These are phyloP conservation scores for Suillus plorans DNA, from an alignment of 768 basidiomycete species.

Conservation along the genomic window DNA sequence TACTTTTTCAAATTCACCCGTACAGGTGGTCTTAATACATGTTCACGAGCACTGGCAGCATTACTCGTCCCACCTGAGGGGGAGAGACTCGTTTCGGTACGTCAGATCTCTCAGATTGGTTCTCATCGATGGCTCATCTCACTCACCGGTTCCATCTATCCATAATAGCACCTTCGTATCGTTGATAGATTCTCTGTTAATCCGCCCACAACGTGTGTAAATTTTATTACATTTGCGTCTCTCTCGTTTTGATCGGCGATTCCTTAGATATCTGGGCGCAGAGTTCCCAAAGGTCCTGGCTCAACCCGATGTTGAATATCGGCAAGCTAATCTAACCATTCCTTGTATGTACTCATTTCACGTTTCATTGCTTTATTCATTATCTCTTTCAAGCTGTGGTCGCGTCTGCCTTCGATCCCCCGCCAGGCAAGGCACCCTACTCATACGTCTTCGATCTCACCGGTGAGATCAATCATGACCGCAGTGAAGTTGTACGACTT, in stretches of 20 bases:
- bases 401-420: conserved; percentile 66
- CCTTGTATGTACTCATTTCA: conserved; percentile 45
- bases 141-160: conserved; percentile 3
- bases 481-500: conserved; percentile 65
- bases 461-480: conserved; percentile 75
- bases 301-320: conserved; percentile 73
- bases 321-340: conserved; percentile 78
- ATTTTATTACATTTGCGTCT: conserved; percentile 10
- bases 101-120: conserved; percentile 24
- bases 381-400: conserved; percentile 53
- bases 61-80: conserved; percentile 67
- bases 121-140: conserved; percentile 13
- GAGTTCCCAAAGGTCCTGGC: conserved; percentile 71
- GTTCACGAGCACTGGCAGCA: conserved; percentile 67
- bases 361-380: conserved; percentile 15
- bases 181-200: conserved; percentile 73
- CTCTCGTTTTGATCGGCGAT: conserved; percentile 9
- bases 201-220: conserved; percentile 70
- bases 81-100: conserved; percentile 69
- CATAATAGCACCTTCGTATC: conserved; percentile 59
- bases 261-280: conserved; percentile 68
- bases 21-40: conserved; percentile 80
- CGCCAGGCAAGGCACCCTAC: conserved; percentile 66
- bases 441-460: conserved; percentile 85
- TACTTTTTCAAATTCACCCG: conserved; percentile 8